A percentile compares a stretch with the other conserved stretches of the same genome.
These are phyloP conservation scores for Nemophila menziesii DNA, from an alignment of 257 asterid genomes.

Conservation along the genomic window DNA sequence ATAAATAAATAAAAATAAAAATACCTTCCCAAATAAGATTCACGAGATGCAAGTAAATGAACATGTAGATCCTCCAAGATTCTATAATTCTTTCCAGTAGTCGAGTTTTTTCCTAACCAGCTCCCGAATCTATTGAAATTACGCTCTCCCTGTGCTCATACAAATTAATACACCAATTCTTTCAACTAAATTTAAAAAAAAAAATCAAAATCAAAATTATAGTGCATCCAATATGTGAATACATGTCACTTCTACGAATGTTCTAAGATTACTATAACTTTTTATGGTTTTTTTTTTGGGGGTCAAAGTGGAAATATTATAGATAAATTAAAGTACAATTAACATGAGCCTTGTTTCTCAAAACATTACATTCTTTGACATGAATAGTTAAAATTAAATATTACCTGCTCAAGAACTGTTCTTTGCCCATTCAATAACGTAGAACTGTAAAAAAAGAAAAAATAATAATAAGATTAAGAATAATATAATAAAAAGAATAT, in stretches of 20 bases:
- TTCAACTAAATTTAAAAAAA: background rate
- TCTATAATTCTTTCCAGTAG: constrained; percentile 70
- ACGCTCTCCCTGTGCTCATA: constrained; percentile 83
- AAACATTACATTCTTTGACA: no score
- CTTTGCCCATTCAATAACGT: constrained; percentile 87
- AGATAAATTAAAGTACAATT: no score
- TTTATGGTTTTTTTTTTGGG: no score
- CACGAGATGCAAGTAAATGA: constrained; percentile 85
- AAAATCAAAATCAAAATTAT: background rate
- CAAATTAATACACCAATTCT: background rate
- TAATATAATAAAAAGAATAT: background rate
- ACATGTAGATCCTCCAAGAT: constrained; percentile 88
- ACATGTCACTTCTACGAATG: background rate
- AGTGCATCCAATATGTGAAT: background rate
- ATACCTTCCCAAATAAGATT: constrained; percentile 78
- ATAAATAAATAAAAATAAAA: constrained; percentile 5
- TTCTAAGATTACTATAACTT: no score
- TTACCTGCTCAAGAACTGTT: constrained; percentile 78
- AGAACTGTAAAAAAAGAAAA: constrained; percentile 44
- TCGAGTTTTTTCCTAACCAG: constrained; percentile 97
- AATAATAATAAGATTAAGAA: constrained; percentile 7
- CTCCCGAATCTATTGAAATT: constrained; percentile 95
- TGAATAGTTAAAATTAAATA: no score
- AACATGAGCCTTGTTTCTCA: no score
- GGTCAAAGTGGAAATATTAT: no score